phyloP scores from a whole-genome alignment of 1,139 yeast genomes.

The Pichia sp. region DNA sequence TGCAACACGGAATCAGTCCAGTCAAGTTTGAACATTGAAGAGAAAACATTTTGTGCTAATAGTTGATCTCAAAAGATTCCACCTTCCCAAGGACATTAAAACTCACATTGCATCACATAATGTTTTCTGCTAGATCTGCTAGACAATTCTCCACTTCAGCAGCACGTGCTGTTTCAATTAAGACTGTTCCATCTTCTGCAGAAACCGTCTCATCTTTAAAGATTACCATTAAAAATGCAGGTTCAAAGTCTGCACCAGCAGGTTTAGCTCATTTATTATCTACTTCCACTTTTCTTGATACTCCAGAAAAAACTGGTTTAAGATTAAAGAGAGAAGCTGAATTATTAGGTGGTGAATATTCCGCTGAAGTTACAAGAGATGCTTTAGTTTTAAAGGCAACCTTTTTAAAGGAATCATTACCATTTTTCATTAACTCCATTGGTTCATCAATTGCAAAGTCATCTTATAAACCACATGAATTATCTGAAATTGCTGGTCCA shows the following conservation, averaged over 20 bases:
- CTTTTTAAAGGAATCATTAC: slow-evolving; percentile 83
- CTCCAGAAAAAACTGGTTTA: slow-evolving; percentile 77
- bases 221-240: slow-evolving; percentile 75
- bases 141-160: slow-evolving; percentile 18
- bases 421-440: slow-evolving; percentile 83
- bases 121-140: slow-evolving; percentile 14
- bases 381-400: slow-evolving; percentile 70
- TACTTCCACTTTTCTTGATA: slow-evolving; percentile 80
- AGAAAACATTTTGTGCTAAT: background rate
- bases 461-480: slow-evolving; percentile 75
- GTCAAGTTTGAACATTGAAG: background rate
- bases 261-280: slow-evolving; percentile 86
- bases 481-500: slow-evolving; percentile 75
- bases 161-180: slow-evolving; percentile 34
- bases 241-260: slow-evolving; percentile 63
- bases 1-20: background rate
- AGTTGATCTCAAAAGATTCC: background rate
- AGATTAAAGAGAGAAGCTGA: slow-evolving; percentile 94
- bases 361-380: slow-evolving; percentile 74
- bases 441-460: slow-evolving; percentile 72
- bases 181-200: slow-evolving; percentile 34
- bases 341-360: slow-evolving; percentile 79
- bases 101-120: background rate
- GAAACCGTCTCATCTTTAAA: slow-evolving; percentile 54
- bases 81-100: background rate